Conservation (phyloP, 768 basidiomycete species). For the Suillus bovinus region DNA sequence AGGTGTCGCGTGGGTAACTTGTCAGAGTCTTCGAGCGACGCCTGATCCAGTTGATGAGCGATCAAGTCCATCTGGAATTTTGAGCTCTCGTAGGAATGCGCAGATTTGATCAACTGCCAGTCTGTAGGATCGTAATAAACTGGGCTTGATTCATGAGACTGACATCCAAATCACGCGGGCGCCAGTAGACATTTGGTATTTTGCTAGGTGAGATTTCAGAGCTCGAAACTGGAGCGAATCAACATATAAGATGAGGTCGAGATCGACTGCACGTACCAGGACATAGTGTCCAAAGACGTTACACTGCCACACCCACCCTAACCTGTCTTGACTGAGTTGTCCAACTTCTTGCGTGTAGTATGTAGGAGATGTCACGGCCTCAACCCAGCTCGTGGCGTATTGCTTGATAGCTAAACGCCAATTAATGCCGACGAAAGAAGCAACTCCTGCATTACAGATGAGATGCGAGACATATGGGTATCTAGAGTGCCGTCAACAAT, state of each 20-base stretch:
- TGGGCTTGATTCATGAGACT: conserved; percentile 62
- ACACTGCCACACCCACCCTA: conserved; percentile 84
- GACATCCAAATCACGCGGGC: conserved; percentile 80
- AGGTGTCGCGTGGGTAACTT: conserved; percentile 47
- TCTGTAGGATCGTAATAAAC: conserved; percentile 60
- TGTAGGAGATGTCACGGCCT: conserved; percentile 50
- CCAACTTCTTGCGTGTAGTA: conserved; percentile 62
- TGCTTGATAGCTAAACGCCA: conserved; percentile 49
- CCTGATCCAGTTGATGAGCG: conserved; percentile 51
- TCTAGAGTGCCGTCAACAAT: conserved; percentile 36
- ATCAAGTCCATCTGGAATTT: conserved; percentile 83
- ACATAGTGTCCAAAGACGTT: conserved; percentile 83
- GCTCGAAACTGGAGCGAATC: conserved; percentile 55
- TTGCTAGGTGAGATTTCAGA: conserved; percentile 52
- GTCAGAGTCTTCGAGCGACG: conserved; percentile 31
- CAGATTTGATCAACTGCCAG: conserved; percentile 66
- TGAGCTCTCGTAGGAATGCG: conserved; percentile 64
- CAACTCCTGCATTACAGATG: conserved; percentile 78
- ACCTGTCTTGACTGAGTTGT: conserved; percentile 61
- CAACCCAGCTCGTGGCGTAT: conserved; percentile 44
- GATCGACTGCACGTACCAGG: conserved; percentile 50
- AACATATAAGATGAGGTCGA: conserved; percentile 6
- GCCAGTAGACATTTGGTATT: conserved; percentile 41
- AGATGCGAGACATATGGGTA: conserved; percentile 82
- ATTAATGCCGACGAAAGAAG: conserved; percentile 55